phyloP scores from a whole-genome alignment of 768 basidiomycete species.

The Rhodotorula graminis region DNA sequence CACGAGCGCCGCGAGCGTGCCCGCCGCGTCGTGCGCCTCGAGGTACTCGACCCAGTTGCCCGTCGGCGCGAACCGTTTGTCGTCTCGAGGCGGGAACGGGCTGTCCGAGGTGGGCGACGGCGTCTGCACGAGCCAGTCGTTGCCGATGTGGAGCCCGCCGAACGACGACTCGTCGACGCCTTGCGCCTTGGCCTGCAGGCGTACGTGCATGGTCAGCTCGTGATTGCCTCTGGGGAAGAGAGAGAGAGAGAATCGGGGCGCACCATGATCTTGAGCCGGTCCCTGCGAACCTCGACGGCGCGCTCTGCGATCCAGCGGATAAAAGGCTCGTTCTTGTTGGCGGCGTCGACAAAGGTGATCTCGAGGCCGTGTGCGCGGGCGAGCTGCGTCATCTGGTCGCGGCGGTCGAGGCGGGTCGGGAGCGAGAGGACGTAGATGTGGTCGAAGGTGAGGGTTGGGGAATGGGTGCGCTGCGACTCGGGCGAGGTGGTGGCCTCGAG shows the following conservation, averaged over 20 bases:
- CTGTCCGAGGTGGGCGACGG: background rate
- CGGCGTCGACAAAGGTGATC: conserved; percentile 44
- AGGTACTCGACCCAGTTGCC: conserved; percentile 41
- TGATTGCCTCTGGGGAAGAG: background rate
- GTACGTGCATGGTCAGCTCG: background rate
- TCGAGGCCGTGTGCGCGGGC: conserved; percentile 40
- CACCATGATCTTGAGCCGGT: conserved; percentile 29
- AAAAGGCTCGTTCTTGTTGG: conserved; percentile 36
- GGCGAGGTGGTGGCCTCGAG: conserved; percentile 35
- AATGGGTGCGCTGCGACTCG: conserved; percentile 17
- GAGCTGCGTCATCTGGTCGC: conserved; percentile 41
- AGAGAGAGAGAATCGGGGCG: background rate
- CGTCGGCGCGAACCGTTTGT: background rate
- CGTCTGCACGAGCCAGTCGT: conserved; percentile 33
- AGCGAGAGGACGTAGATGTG: conserved; percentile 44
- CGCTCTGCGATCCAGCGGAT: conserved; percentile 43
- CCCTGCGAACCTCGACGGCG: conserved; percentile 28
- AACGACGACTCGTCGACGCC: background rate
- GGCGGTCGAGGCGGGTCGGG: conserved; percentile 38
- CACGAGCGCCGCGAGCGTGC: conserved; percentile 15
- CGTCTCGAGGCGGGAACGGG: conserved; percentile 16
- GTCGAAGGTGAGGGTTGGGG: conserved; percentile 42
- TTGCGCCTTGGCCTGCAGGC: conserved; percentile 13
- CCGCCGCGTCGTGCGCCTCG: conserved; percentile 25
- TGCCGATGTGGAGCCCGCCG: conserved; percentile 35